Conservation (phyloP, 78 protist species). For the Dictyostelium intermedium region DNA sequence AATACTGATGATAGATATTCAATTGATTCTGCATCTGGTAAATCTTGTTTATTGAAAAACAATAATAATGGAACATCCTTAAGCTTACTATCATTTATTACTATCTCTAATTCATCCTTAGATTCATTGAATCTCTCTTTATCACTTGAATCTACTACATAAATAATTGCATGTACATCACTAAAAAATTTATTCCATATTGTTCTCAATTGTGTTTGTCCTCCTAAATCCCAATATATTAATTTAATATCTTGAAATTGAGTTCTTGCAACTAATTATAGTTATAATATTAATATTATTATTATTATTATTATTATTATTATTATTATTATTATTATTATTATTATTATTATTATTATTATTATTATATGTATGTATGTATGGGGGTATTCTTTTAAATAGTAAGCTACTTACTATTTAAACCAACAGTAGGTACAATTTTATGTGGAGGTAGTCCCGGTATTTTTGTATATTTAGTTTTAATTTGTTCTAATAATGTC, state of each 20-base stretch:
- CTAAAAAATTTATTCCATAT: constrained; percentile 96
- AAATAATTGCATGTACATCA: constrained; percentile 95
- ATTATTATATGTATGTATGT: too few species aligned
- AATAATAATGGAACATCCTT: constrained; percentile 70
- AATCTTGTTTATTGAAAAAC: constrained; percentile 71
- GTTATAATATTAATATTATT: not conserved
- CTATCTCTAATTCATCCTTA: constrained; percentile 32
- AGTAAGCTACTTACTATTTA: constrained; percentile 72
- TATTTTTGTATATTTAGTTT: constrained; percentile 68
- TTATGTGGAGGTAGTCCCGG: constrained; percentile 59
- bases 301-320: not conserved
- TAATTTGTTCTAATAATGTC: constrained; percentile 72
- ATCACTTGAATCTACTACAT: constrained; percentile 96
- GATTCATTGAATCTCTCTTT: constrained; percentile 87
- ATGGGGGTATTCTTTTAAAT: too few species aligned
- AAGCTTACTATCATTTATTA: constrained; percentile 11
- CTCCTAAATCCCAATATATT: constrained; percentile 93
- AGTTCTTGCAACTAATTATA: constrained; percentile 29
- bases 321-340: not conserved
- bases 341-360: not conserved
- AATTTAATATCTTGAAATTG: constrained; percentile 21
- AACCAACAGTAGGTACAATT: constrained; percentile 75
- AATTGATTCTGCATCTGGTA: constrained; percentile 50
- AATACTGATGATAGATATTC: constrained; percentile 46
- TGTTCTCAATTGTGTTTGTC: constrained; percentile 95